phyloP scores from a whole-genome alignment of 2,329 filamentous ascomycete genomes.

The Huntiella omanensis region DNA sequence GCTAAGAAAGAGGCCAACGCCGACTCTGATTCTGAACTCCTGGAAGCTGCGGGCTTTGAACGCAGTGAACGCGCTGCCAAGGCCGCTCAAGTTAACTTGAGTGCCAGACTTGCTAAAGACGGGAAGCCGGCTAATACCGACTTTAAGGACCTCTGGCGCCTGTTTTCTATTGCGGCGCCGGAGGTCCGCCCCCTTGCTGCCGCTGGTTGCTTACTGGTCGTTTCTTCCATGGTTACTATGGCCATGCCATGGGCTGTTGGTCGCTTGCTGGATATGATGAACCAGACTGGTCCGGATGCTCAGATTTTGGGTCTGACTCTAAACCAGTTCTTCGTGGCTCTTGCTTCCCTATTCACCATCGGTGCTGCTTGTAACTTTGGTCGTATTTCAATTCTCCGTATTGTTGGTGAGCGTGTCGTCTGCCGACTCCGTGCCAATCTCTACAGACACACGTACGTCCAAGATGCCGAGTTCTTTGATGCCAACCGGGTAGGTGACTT shows the following conservation, averaged over 20 bases:
- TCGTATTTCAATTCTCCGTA: conserved; percentile 77
- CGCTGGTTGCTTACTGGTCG: conserved; percentile 68
- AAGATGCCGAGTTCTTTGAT: conserved; percentile 97
- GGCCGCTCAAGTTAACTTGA: conserved; percentile 76
- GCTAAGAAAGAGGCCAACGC: conserved; percentile 4
- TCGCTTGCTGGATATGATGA: conserved; percentile 76
- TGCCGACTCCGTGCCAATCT: conserved; percentile 74
- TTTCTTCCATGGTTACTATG: conserved; percentile 89
- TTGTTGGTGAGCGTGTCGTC: conserved; percentile 89
- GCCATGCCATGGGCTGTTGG: conserved; percentile 93
- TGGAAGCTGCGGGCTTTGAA: conserved; percentile 28
- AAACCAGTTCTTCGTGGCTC: conserved; percentile 70
- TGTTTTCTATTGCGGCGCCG: conserved; percentile 76
- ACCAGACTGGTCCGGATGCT: conserved; percentile 47
- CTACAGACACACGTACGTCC: conserved; percentile 82
- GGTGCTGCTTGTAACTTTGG: conserved; percentile 87
- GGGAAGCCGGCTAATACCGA: conserved; percentile 36
- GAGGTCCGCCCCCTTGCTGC: conserved; percentile 59
- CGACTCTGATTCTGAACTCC: conserved; percentile 21
- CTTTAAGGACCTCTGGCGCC: conserved; percentile 59
- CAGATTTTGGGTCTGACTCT: conserved; percentile 71
- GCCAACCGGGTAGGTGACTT: conserved; percentile 92
- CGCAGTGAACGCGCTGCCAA: conserved; percentile 70
- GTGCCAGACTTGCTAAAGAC: conserved; percentile 73
- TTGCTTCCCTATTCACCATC: conserved; percentile 57